These are phyloP conservation scores for Podaxis sp. DNA, from an alignment of 768 basidiomycete species.

Conservation along the genomic window DNA sequence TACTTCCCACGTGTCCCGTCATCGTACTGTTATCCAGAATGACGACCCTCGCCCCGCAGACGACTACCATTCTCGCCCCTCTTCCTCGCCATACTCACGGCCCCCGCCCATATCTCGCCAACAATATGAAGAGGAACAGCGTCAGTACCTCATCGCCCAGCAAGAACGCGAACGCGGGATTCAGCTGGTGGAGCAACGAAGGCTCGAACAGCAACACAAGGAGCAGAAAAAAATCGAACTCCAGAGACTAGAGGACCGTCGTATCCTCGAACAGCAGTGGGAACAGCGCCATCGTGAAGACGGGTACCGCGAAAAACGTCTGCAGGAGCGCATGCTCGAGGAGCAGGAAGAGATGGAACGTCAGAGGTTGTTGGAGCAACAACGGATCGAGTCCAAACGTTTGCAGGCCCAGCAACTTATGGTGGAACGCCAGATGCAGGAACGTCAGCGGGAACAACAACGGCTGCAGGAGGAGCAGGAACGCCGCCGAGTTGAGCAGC, in stretches of 20 bases:
- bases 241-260: conserved; percentile 10
- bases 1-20: conserved; percentile 8
- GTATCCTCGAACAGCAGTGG: conserved; percentile 8
- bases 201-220: conserved; percentile 15
- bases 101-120: conserved; percentile 13
- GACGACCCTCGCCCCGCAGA: conserved; percentile 6
- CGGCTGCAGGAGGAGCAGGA: conserved; percentile 17
- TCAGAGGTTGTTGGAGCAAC: conserved; percentile 10
- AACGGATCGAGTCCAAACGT: conserved; percentile 13
- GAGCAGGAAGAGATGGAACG: conserved; percentile 15
- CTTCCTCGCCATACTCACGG: conserved; percentile 1
- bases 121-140: conserved; percentile 17
- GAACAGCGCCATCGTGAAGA: conserved; percentile 15
- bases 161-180: background rate
- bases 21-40: background rate
- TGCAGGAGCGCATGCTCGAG: conserved; percentile 14
- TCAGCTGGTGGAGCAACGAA: conserved; percentile 1
- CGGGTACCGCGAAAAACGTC: conserved; percentile 15
- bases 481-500: conserved; percentile 10
- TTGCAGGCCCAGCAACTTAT: conserved; percentile 11
- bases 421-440: conserved; percentile 12
- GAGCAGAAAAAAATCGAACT: conserved; percentile 10
- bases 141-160: background rate
- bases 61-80: conserved; percentile 5
- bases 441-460: conserved; percentile 21